Percentiles rank a stretch among this genome's conserved stretches.
These are phyloP conservation scores for Diaporthe capsici DNA, from an alignment of 2,329 filamentous ascomycete species.

Conservation along the genomic window DNA sequence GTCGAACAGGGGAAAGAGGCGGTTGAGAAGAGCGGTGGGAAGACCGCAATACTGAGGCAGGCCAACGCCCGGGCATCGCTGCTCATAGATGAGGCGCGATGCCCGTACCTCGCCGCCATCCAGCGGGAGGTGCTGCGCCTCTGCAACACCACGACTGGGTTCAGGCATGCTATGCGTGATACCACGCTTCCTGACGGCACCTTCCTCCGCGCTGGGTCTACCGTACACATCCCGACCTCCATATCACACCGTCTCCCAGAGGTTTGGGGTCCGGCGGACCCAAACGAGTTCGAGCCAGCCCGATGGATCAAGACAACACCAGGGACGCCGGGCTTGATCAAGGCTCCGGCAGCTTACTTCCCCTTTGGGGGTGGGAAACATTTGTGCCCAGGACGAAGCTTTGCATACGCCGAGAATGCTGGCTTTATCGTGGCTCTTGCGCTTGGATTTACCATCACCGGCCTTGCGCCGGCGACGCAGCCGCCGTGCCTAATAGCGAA, in stretches of 20 bases:
- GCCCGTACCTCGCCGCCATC: constrained; percentile 9
- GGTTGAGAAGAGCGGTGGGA: no score
- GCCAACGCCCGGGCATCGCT: constrained; percentile 3
- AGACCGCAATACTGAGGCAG: neutral
- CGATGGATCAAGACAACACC: neutral
- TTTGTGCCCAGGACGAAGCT: neutral
- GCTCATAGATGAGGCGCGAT: neutral
- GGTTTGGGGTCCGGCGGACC: constrained; percentile 5
- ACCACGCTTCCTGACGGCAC: constrained; percentile 18
- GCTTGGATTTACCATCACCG: constrained; percentile 8
- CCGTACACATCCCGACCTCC: neutral
- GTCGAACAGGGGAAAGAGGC: neutral
- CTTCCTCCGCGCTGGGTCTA: neutral
- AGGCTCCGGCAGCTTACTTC: constrained; percentile 10
- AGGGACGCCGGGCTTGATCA: neutral
- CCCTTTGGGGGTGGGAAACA: neutral
- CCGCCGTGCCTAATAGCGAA: constrained; percentile 1
- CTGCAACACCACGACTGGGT: constrained; percentile 16
- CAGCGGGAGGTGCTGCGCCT: constrained; percentile 21
- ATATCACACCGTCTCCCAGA: neutral
- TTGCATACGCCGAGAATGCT: constrained; percentile 12
- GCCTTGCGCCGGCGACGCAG: neutral
- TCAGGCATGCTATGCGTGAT: constrained; percentile 6
- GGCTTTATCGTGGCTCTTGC: constrained; percentile 1
- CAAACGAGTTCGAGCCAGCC: constrained; percentile 9